Evolutionary conservation across 2,329 filamentous ascomycete species (phyloP).

Genomic region (Diaporthe nobilis): DNA sequence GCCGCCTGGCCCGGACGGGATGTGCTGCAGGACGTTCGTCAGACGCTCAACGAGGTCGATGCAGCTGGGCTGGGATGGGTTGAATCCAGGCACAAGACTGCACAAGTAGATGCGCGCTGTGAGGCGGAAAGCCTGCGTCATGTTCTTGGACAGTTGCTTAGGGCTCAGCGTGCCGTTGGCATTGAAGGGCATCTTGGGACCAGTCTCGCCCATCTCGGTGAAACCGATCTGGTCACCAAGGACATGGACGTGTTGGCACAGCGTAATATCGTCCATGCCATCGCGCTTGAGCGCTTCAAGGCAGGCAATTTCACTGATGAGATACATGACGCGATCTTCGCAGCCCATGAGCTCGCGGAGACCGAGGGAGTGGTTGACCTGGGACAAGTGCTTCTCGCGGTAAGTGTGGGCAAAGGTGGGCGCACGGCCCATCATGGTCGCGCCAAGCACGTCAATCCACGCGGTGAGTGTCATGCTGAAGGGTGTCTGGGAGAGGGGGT

Average conservation of each 20-base stretch:
- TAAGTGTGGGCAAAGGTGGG: conserved; percentile 96
- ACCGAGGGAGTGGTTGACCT: conserved; percentile 73
- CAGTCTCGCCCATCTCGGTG: conserved; percentile 77
- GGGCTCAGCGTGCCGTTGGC: conserved; percentile 83
- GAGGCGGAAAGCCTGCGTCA: conserved; percentile 90
- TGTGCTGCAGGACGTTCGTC: conserved; percentile 81
- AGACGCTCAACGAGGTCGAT: conserved; percentile 84
- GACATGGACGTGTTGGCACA: conserved; percentile 91
- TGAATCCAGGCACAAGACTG: conserved; percentile 91
- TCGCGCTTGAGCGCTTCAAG: conserved; percentile 89
- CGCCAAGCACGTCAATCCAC: conserved; percentile 97
- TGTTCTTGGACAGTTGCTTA: conserved; percentile 87
- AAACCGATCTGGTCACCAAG: conserved; percentile 88
- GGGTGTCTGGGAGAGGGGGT: conserved; percentile 75
- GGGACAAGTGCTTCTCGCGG: conserved; percentile 89
- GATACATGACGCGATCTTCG: conserved; percentile 96
- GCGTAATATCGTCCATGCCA: conserved; percentile 86
- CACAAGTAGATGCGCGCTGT: conserved; percentile 97
- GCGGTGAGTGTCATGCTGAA: conserved; percentile 96
- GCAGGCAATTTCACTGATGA: conserved; percentile 97
- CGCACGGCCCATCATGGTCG: conserved; percentile 89
- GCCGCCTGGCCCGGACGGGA: conserved; percentile 84
- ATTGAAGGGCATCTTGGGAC: conserved; percentile 73
- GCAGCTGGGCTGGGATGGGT: conserved; percentile 80
- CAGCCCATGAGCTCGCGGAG: conserved; percentile 96